A percentile compares a stretch with the other conserved stretches of the same genome.
Conservation (phyloP, 2,329 filamentous ascomycete genomes). For the Lachnellula suecica region DNA sequence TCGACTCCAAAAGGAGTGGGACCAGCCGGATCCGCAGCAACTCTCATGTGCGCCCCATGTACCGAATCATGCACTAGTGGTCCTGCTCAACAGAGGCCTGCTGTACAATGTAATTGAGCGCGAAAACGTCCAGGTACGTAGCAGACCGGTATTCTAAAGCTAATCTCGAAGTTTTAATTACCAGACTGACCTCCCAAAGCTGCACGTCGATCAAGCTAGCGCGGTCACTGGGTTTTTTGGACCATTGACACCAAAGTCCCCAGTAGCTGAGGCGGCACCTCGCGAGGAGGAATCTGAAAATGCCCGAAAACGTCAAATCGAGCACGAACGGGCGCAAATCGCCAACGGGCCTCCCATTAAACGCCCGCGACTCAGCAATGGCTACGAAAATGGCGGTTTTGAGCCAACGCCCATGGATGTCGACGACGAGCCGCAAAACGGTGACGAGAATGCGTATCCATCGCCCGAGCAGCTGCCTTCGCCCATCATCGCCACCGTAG, state of each 20-base stretch:
- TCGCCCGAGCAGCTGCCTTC: slow-evolving; percentile 55
- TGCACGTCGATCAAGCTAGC: slow-evolving; percentile 13
- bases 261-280: slow-evolving; percentile 13
- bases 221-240: slow-evolving; percentile 32
- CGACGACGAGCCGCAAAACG: slow-evolving; percentile 52
- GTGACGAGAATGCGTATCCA: slow-evolving; percentile 61
- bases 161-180: neutral
- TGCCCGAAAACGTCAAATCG: slow-evolving; percentile 32
- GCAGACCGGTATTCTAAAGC: neutral
- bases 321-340: slow-evolving; percentile 36
- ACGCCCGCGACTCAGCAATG: slow-evolving; percentile 60
- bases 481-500: slow-evolving; percentile 55
- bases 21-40: slow-evolving; percentile 59
- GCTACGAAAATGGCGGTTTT: slow-evolving; percentile 54
- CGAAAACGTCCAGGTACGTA: slow-evolving; percentile 37
- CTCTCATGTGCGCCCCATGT: slow-evolving; percentile 65
- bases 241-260: slow-evolving; percentile 27
- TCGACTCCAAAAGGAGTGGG: slow-evolving; percentile 69
- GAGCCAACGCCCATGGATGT: slow-evolving; percentile 49
- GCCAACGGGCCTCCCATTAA: slow-evolving; percentile 59
- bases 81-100: slow-evolving; percentile 62
- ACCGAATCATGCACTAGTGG: slow-evolving; percentile 62
- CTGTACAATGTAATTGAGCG: slow-evolving; percentile 60
- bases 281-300: slow-evolving; percentile 30
- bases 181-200: slow-evolving; percentile 12